These are phyloP conservation scores for Phytophthora aleatoria DNA, from an alignment of 352 stramenopile genomes.

Conservation along the genomic window DNA sequence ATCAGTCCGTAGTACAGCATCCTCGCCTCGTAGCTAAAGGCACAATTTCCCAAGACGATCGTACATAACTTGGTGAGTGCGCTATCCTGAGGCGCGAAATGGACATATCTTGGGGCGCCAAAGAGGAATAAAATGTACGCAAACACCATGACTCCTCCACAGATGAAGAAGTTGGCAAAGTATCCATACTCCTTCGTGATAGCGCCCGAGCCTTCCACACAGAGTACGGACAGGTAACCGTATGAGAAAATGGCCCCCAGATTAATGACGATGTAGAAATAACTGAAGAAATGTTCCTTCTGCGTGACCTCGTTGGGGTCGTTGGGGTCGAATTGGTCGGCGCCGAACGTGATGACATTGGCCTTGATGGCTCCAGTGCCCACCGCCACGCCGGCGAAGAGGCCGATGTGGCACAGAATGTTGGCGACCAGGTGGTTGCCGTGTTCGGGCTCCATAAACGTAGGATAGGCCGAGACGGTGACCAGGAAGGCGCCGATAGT, in stretches of 20 bases:
- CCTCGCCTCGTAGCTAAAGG: constrained; percentile 76
- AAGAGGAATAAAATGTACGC: constrained; percentile 72
- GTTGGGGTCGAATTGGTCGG: constrained; percentile 88
- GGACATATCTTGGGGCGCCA: constrained; percentile 66
- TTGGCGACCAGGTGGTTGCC: constrained; percentile 62
- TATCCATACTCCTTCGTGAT: constrained; percentile 88
- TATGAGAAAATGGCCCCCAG: constrained; percentile 91
- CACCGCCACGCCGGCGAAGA: constrained; percentile 77
- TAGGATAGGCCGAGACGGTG: constrained; percentile 67
- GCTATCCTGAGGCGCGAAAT: constrained; percentile 77
- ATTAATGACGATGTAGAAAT: constrained; percentile 94
- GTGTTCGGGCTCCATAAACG: constrained; percentile 44
- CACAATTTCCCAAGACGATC: constrained; percentile 79
- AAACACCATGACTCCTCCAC: constrained; percentile 83
- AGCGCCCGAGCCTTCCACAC: constrained; percentile 77
- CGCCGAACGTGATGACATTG: constrained; percentile 87
- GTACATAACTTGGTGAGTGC: constrained; percentile 75
- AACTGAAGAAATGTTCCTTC: constrained; percentile 90
- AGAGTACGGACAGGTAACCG: constrained; percentile 89
- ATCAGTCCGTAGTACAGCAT: constrained; percentile 81
- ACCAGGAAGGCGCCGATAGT: constrained; percentile 72
- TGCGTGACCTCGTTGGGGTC: constrained; percentile 80
- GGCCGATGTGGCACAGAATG: constrained; percentile 69
- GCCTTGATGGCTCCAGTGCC: constrained; percentile 88
- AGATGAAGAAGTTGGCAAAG: constrained; percentile 88